Evolutionary conservation across 495 filamentous ascomycete genomes (phyloP), one percentile per base, ranked within the genome.

Genomic region (Cairneyella variabilis): DNA sequence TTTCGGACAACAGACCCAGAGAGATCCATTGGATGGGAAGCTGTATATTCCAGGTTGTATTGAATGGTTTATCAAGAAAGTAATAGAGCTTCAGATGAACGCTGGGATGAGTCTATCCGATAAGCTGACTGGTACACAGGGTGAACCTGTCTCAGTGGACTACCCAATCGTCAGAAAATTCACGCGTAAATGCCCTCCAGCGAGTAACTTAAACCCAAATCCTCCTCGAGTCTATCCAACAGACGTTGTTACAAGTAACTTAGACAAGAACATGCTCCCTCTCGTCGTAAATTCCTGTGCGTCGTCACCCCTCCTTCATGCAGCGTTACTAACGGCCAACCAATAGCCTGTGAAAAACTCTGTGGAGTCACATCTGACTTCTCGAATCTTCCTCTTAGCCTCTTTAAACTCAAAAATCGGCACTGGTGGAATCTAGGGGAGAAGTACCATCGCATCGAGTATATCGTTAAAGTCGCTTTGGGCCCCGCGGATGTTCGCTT

Each of bases 401-500:
- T 60, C 12, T 73, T 71, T 54, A 64, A 66, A 34, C 60, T 66
- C 32, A 71, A 71, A 56, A 70, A 71, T 51, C 59, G 55, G 36
- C 62, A 62, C 25, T 71, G 66, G 54, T 73, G 69, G 69, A 64
- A 55, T 17, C n/a, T 58, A 1, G 64, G 67, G 5, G 55, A 63
- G 43, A 65, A 64, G 44, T 71, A 73, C 49, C 61, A 61, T 44
- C 58, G 64, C 47, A 63, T 73, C 23, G 62, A 69, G 17, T 71
- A 71, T 46, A 55, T 69, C 38, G 53, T 73, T 18, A 58, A 58
- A 32, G 73, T 76, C 2, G 70, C 79, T 2, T 70, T 81, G 28
- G 78, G 76, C 5, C 65, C 78, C 4, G 80, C 78, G 1, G 78
- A 83, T 51, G 60, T 83, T 16, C 65, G 72, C 5, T 83, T 83